phyloP scores from a whole-genome alignment of 2,329 filamentous ascomycete genomes.

The Exophiala sideris region DNA sequence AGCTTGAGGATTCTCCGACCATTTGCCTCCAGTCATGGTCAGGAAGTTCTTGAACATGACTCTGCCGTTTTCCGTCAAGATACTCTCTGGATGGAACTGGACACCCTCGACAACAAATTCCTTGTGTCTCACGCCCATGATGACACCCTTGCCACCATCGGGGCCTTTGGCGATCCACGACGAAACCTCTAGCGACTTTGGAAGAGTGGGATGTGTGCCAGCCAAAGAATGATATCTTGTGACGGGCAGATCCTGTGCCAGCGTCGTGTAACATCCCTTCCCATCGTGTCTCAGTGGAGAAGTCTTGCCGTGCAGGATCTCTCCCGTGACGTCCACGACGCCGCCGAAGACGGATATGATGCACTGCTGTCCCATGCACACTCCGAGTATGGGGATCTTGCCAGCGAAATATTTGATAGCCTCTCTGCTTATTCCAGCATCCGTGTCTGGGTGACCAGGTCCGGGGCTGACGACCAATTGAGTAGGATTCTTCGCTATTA shows the following conservation, averaged over 20 bases:
- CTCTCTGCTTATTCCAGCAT: constrained; percentile 90
- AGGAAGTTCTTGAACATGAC: constrained; percentile 92
- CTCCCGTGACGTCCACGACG: constrained; percentile 84
- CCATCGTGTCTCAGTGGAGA: constrained; percentile 83
- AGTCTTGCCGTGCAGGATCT: constrained; percentile 96
- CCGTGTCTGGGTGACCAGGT: constrained; percentile 84
- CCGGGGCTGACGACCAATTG: constrained; percentile 94
- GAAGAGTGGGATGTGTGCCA: constrained; percentile 82
- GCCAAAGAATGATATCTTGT: constrained; percentile 96
- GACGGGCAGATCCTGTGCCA: constrained; percentile 77
- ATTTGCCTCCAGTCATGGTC: constrained; percentile 81
- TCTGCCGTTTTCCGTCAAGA: constrained; percentile 83
- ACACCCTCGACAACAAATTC: constrained; percentile 89
- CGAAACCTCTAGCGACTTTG: constrained; percentile 79
- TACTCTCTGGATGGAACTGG: constrained; percentile 97
- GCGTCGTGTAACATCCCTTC: constrained; percentile 84
- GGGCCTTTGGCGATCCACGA: constrained; percentile 79
- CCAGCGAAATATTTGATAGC: constrained; percentile 88
- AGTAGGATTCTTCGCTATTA: constrained; percentile 80
- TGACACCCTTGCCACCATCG: constrained; percentile 77
- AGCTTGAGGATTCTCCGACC: constrained; percentile 46
- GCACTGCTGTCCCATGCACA: constrained; percentile 99
- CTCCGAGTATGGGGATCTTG: constrained; percentile 93
- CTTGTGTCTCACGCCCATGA: constrained; percentile 96
- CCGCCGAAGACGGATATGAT: constrained; percentile 94